Percentiles rank a stretch among this genome's conserved stretches.
These are phyloP conservation scores for Neurospora terricola DNA, from an alignment of 495 filamentous ascomycete species.

Conservation along the genomic window DNA sequence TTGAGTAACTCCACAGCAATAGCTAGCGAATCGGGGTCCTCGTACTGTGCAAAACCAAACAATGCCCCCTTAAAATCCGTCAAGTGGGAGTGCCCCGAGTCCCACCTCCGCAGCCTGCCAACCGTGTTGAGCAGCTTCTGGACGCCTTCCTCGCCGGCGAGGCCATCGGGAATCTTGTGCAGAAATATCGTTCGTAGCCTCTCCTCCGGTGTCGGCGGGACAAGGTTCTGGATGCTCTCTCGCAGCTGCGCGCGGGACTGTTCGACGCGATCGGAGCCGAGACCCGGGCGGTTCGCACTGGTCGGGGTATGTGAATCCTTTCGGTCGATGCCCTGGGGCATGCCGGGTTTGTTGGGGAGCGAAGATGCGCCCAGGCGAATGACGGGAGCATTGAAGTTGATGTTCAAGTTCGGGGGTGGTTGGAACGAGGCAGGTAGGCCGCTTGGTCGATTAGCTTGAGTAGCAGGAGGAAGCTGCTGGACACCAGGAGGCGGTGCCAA, in stretches of 20 bases:
- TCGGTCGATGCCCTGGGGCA: constrained; percentile 35
- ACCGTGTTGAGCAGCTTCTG: constrained; percentile 72
- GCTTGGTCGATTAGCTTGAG: constrained; percentile 63
- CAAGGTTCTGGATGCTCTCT: constrained; percentile 66
- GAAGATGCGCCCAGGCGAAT: constrained; percentile 76
- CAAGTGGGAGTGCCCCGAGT: constrained; percentile 46
- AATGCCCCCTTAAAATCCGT: constrained; percentile 74
- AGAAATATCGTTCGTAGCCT: constrained; percentile 85
- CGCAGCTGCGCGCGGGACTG: constrained; percentile 58
- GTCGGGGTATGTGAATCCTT: constrained; percentile 27
- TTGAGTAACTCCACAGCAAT: constrained; percentile 79
- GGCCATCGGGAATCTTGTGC: constrained; percentile 70
- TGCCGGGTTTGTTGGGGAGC: constrained; percentile 54
- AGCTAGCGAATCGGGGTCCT: constrained; percentile 80
- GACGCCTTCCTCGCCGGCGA: constrained; percentile 69
- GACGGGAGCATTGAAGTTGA: constrained; percentile 95
- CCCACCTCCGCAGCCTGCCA: constrained; percentile 77
- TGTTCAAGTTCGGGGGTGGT: constrained; percentile 86
- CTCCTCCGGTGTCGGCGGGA: constrained; percentile 83
- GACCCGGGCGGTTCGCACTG: constrained; percentile 49
- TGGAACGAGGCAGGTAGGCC: constrained; percentile 80
- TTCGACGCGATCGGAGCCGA: constrained; percentile 58
- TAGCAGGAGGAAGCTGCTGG: constrained; percentile 54
- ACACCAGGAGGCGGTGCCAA: constrained; percentile 70
- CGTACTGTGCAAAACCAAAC: constrained; percentile 96